These are phyloP conservation scores for Drechslerella stenobrocha DNA, from an alignment of 2,329 filamentous ascomycete species.

Conservation along the genomic window DNA sequence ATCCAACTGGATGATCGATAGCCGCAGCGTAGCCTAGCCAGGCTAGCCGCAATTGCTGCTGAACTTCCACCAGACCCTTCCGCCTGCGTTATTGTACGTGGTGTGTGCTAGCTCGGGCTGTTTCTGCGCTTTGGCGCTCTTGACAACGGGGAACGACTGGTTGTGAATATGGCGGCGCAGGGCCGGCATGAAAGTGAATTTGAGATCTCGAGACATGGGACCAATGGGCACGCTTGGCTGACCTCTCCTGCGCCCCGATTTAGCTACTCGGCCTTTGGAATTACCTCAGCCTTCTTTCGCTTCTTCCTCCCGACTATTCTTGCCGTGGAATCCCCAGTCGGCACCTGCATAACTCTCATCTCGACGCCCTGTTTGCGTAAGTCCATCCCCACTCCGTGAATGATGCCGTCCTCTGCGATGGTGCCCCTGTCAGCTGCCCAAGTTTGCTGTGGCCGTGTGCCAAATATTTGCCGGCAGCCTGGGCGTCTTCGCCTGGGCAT, in stretches of 20 bases:
- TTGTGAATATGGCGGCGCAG: not conserved
- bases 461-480: not conserved
- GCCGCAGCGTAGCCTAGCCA: no score
- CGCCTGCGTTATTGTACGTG: no score
- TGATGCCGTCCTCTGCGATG: constrained; percentile 9
- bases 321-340: constrained; percentile 20
- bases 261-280: not conserved
- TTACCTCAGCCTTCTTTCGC: not conserved
- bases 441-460: not conserved
- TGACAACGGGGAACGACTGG: not conserved
- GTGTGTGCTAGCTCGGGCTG: no score
- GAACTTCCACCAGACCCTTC: no score
- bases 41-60: no score
- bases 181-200: not conserved
- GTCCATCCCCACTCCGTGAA: constrained; percentile 41
- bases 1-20: no score
- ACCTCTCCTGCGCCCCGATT: not conserved
- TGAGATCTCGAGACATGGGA: not conserved
- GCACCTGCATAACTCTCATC: constrained; percentile 8
- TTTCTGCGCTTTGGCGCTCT: no score
- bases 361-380: constrained; percentile 39
- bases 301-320: constrained; percentile 38
- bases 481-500: no score
- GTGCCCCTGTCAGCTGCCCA: not conserved
- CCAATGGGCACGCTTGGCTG: not conserved